Percentiles rank a stretch among this genome's conserved stretches.
These are phyloP conservation scores for Gracilariopsis chorda DNA, from an alignment of 23 red algal species.

Conservation along the genomic window DNA sequence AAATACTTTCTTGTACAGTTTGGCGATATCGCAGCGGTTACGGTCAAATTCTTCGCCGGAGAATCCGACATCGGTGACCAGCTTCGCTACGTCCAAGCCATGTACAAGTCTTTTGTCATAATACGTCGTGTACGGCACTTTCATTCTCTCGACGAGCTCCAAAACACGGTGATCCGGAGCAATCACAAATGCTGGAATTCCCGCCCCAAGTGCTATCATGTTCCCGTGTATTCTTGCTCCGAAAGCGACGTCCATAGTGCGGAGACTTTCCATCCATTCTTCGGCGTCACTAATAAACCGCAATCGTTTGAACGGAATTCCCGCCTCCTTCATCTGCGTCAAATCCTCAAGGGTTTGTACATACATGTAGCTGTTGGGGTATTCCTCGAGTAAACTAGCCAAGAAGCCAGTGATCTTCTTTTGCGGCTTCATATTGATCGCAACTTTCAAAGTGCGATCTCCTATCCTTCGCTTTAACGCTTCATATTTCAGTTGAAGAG, in stretches of 20 bases:
- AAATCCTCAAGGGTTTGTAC: constrained; percentile 17
- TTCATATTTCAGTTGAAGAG: neutral
- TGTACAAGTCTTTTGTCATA: constrained; percentile 11
- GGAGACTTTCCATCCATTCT: constrained; percentile 21
- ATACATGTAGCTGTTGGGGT: constrained; percentile 41
- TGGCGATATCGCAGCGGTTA: constrained; percentile 17
- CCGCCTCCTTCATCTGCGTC: constrained; percentile 1
- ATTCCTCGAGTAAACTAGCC: neutral
- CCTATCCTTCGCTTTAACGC: neutral
- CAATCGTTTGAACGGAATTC: constrained; percentile 32
- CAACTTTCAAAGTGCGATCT: constrained; percentile 1
- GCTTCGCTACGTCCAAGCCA: neutral
- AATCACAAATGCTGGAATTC: constrained; percentile 31
- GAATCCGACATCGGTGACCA: constrained; percentile 22
- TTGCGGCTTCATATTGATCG: constrained; percentile 33
- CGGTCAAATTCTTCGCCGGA: constrained; percentile 16
- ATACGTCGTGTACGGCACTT: constrained; percentile 18
- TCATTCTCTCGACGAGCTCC: constrained; percentile 30
- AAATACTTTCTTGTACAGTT: constrained; percentile 21
- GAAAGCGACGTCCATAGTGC: constrained; percentile 20
- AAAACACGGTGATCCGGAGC: constrained; percentile 35
- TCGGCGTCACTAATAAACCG: constrained; percentile 10
- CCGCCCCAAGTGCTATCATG: constrained; percentile 18
- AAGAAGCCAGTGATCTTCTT: neutral
- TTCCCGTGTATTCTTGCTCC: constrained; percentile 38